Evolutionary conservation across 768 basidiomycete genomes (phyloP).

Genomic region (Kwoniella europaea): DNA sequence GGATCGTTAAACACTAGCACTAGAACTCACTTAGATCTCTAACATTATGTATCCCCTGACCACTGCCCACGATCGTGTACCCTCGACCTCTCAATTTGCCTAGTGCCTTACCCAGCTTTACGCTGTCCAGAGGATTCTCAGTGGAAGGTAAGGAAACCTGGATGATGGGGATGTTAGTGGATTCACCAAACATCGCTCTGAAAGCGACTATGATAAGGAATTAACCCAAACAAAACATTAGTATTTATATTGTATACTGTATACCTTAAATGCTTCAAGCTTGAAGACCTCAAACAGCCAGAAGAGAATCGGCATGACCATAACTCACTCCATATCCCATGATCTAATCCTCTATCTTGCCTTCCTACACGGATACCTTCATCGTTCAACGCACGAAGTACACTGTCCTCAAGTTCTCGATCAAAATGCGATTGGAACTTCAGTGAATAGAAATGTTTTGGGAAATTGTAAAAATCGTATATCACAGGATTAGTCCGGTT

Average conservation of each 20-base stretch:
- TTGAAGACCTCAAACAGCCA: constrained; percentile 1
- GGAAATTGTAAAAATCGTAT: constrained; percentile 56
- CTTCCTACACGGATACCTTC: constrained; percentile 22
- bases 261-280: no score
- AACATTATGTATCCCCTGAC: constrained; percentile 54
- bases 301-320: neutral
- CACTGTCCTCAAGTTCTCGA: constrained; percentile 8
- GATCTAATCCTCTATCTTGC: constrained; percentile 46
- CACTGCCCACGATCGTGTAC: constrained; percentile 49
- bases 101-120: constrained; percentile 51
- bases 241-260: no score
- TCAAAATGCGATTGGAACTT: constrained; percentile 36
- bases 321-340: constrained; percentile 53
- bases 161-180: constrained; percentile 38
- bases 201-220: constrained; percentile 35
- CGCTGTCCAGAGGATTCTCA: constrained; percentile 21
- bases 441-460: constrained; percentile 45
- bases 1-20: neutral
- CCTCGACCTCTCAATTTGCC: constrained; percentile 42
- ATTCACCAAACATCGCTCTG: constrained; percentile 35
- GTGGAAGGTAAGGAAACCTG: constrained; percentile 51
- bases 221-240: no score
- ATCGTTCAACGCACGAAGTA: constrained; percentile 26
- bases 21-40: constrained; percentile 47
- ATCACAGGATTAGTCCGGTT: constrained; percentile 46